A percentile compares a stretch with the other conserved stretches of the same genome.
These are phyloP conservation scores for Aspergillus calidoustus DNA, from an alignment of 2,329 filamentous ascomycete species.

Conservation along the genomic window DNA sequence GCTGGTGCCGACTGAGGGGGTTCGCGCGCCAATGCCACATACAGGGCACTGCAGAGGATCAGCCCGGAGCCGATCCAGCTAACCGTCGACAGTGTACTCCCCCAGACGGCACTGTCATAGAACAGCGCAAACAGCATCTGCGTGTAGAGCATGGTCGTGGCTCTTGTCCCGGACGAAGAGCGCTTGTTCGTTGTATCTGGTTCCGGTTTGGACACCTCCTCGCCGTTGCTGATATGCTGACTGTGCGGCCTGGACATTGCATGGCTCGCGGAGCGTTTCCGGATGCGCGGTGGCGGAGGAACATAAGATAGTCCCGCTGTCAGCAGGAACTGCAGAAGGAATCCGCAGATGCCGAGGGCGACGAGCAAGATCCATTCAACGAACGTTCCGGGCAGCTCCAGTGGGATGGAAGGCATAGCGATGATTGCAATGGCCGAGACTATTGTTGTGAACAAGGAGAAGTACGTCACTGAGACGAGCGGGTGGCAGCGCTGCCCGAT, in stretches of 20 bases:
- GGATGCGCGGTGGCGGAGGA: conserved; percentile 51
- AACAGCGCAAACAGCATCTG: conserved; percentile 72
- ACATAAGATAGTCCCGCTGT: conserved; percentile 77
- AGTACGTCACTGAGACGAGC: conserved; percentile 85
- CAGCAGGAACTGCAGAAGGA: conserved; percentile 84
- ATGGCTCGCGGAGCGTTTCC: background rate
- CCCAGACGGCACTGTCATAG: conserved; percentile 68
- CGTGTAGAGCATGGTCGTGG: conserved; percentile 70
- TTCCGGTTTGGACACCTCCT: conserved; percentile 5
- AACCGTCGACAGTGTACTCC: conserved; percentile 59
- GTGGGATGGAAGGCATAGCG: conserved; percentile 59
- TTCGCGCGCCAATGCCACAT: conserved; percentile 63
- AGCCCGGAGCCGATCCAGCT: conserved; percentile 66
- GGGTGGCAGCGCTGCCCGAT: conserved; percentile 82
- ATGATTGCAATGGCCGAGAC: conserved; percentile 67
- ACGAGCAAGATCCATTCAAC: conserved; percentile 70
- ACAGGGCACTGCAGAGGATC: conserved; percentile 69
- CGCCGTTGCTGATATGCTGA: conserved; percentile 9
- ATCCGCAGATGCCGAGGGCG: conserved; percentile 73
- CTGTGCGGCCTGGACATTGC: conserved; percentile 1
- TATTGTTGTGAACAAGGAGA: conserved; percentile 70
- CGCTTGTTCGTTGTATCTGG: background rate
- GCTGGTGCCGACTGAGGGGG: conserved; percentile 8
- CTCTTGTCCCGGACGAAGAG: conserved; percentile 47
- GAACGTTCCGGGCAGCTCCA: conserved; percentile 58